phyloP scores from a whole-genome alignment of 495 filamentous ascomycete genomes.

The Penicillium arizonense region DNA sequence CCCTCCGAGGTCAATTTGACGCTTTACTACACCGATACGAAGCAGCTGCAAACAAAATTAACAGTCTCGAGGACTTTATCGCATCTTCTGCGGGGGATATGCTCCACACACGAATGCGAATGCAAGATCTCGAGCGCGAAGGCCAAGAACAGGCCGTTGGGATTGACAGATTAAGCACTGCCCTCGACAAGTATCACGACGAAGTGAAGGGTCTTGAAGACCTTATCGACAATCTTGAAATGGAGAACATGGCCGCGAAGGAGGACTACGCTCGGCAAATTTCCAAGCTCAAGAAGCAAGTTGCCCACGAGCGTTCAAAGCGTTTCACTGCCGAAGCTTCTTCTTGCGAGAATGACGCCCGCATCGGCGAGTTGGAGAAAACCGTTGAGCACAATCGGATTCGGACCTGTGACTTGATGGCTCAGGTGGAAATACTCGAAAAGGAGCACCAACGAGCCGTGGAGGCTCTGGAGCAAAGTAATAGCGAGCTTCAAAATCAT shows the following conservation, averaged over 20 bases:
- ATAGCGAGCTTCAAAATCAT: conserved; percentile 29
- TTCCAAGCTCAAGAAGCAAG: conserved; percentile 36
- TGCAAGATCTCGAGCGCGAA: conserved; percentile 50
- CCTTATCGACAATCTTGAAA: conserved; percentile 59
- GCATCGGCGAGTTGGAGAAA: conserved; percentile 42
- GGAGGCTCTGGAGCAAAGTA: conserved; percentile 26
- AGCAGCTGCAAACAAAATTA: conserved; percentile 40
- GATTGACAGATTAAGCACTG: conserved; percentile 58
- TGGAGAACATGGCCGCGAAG: conserved; percentile 42
- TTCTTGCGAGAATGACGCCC: conserved; percentile 29
- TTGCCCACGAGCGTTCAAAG: conserved; percentile 34
- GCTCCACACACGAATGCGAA: conserved; percentile 38
- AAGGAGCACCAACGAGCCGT: conserved; percentile 26
- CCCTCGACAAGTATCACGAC: conserved; percentile 60
- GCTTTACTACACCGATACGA: conserved; percentile 37
- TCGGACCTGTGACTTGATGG: conserved; percentile 35
- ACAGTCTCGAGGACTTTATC: conserved; percentile 52
- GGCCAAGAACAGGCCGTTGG: conserved; percentile 56
- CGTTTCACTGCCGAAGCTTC: conserved; percentile 36
- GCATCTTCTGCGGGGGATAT: conserved; percentile 56
- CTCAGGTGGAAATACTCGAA: conserved; percentile 31
- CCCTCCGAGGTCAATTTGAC: conserved; percentile 45
- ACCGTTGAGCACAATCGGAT: conserved; percentile 33
- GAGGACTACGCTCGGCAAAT: conserved; percentile 34
- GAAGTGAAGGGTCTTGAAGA: conserved; percentile 64